These are phyloP conservation scores for Aspergillus taichungensis DNA, from an alignment of 495 filamentous ascomycete genomes.

Conservation along the genomic window DNA sequence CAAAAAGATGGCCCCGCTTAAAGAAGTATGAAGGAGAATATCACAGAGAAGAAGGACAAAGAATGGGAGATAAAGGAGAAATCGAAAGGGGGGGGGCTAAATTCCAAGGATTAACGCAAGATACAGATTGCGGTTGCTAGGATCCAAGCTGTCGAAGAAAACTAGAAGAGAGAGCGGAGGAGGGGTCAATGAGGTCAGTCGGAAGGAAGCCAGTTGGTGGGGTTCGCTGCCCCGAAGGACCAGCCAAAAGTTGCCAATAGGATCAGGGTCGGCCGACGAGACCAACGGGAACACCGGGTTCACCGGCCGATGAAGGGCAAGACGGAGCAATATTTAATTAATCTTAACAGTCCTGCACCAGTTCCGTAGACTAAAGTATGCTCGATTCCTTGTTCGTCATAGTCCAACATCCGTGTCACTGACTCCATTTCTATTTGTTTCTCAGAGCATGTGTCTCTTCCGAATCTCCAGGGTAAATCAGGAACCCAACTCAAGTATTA, in stretches of 20 bases:
- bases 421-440: not conserved
- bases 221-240: no score
- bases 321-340: no score
- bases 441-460: not conserved
- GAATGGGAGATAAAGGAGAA: slow-evolving; percentile 2
- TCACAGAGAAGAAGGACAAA: not conserved
- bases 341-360: no score
- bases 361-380: no score
- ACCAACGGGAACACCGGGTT: slow-evolving; percentile 23
- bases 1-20: no score
- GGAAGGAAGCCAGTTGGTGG: not conserved
- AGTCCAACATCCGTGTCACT: no score
- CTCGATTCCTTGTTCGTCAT: no score
- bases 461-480: not conserved
- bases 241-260: no score
- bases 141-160: slow-evolving; percentile 1
- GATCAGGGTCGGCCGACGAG: slow-evolving; percentile 7
- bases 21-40: not conserved
- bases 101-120: no score
- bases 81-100: not conserved
- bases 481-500: no score
- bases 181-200: slow-evolving; percentile 34
- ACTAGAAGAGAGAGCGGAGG: slow-evolving; percentile 6
- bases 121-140: not conserved
- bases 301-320: slow-evolving; percentile 8